Conservation (phyloP, 345 rosid species). For the Cochlearia excelsa region DNA sequence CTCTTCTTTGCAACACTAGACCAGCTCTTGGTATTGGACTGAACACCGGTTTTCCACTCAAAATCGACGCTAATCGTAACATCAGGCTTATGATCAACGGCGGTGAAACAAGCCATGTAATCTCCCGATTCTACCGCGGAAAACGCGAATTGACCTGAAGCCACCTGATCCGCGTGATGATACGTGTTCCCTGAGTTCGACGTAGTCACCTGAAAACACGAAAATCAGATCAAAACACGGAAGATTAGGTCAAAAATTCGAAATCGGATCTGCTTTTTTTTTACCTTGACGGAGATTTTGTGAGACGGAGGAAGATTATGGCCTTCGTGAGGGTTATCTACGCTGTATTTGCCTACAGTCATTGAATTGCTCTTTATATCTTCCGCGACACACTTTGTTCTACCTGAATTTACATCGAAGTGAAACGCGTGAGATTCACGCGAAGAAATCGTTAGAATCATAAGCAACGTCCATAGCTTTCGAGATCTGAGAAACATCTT, state of each 20-base stretch:
- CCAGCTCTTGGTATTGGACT: constrained; percentile 88
- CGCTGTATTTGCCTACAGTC: constrained; percentile 82
- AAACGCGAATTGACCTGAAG: constrained; percentile 86
- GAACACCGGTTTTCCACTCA: constrained; percentile 87
- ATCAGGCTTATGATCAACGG: constrained; percentile 55
- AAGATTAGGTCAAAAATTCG: constrained; percentile 2
- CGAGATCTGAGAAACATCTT: constrained; percentile 29
- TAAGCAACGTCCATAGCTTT: constrained; percentile 24
- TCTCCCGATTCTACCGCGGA: constrained; percentile 82
- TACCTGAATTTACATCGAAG: constrained; percentile 80
- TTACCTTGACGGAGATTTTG: constrained; percentile 71
- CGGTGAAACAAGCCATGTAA: constrained; percentile 79
- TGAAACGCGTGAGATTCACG: constrained; percentile 50
- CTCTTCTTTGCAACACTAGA: constrained; percentile 82
- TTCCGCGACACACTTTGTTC: constrained; percentile 84
- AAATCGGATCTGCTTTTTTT: neutral
- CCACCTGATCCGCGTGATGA: constrained; percentile 66
- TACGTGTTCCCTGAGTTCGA: constrained; percentile 63
- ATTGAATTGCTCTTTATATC: constrained; percentile 79
- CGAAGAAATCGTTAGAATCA: constrained; percentile 34
- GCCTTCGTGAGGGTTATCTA: constrained; percentile 70
- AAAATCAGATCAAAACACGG: constrained; percentile 1
- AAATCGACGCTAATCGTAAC: constrained; percentile 58
- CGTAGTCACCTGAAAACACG: constrained; percentile 50
- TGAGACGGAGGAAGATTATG: constrained; percentile 69